Evolutionary conservation across 805 yeast genomes (phyloP), one percentile per base, ranked within the genome.

Genomic region (Barnettozyma wickerhamii): DNA sequence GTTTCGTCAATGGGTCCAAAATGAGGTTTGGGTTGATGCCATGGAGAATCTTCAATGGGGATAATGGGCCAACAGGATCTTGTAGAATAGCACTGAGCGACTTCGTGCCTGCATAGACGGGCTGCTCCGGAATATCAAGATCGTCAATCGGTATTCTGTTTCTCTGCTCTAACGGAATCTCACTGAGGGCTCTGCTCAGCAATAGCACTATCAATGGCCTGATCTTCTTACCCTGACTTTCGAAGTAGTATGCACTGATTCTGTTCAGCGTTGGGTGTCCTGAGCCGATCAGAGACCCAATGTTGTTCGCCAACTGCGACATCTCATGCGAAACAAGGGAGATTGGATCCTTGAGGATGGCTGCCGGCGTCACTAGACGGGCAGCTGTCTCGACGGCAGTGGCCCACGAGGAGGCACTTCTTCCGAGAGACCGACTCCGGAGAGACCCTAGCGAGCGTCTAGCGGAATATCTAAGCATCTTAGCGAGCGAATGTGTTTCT

Each of bases 141-240:
- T 59, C 62, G 60, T 84, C 93, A 27, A 84, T 77, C 10, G 62
- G 56, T 20, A 81, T 72, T 45, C 91, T 67, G 43, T 76, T 74
- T 53, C 96, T 71, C 58, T 86, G 69, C 20, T 71, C 72, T 13
- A 69, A 47, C 2, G 97, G 96, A 31, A 90, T 86, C 45, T 74
- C 70, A 46, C 83, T 73, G 41, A 91, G 69, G 4, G 96, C 93
- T 55, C 88, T 84, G 27, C 95, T 78, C 39, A 93, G 68, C 36
- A 93, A 66, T 42, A 93, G 68, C 10, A 93, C 98, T 45, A 93
- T 76, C 49, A 93, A 66, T 2, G 99, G 99, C 43, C 99, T 74
- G 15, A 93, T 88, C 58, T 90, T 95, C 63, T 93, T 93, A 6
- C 99, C 98, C 58, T 91, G 96, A 15, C 93, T 86, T 63, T 90